phyloP scores from a whole-genome alignment of 2,329 filamentous ascomycete genomes.

The Ascochyta pisi region DNA sequence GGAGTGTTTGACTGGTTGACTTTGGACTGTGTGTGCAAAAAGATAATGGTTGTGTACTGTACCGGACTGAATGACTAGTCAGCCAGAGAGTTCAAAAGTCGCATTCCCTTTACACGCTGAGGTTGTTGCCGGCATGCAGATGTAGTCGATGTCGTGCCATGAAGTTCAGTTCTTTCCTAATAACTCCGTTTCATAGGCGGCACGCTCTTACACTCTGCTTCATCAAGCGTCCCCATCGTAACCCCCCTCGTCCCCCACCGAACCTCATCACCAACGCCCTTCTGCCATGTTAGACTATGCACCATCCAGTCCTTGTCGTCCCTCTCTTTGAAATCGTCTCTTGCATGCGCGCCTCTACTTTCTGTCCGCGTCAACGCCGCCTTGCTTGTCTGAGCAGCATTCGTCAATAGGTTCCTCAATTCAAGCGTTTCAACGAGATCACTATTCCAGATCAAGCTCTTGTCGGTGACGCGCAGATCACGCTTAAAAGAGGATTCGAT shows the following conservation, averaged over 20 bases:
- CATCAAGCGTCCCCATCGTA: slow-evolving; percentile 53
- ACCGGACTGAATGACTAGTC: too few relatives aligned
- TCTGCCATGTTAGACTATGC: slow-evolving; percentile 58
- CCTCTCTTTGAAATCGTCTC: slow-evolving; percentile 56
- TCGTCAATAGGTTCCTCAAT: slow-evolving; percentile 55
- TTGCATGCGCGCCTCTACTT: slow-evolving; percentile 56
- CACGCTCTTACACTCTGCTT: slow-evolving; percentile 52
- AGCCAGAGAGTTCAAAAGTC: too few relatives aligned
- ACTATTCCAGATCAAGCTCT: slow-evolving; percentile 58
- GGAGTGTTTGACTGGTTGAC: too few relatives aligned
- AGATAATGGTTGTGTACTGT: too few relatives aligned
- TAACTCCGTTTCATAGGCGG: slow-evolving; percentile 47
- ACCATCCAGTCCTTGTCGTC: slow-evolving; percentile 55
- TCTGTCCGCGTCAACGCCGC: slow-evolving; percentile 54
- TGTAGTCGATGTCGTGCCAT: not conserved
- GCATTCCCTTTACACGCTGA: too few relatives aligned
- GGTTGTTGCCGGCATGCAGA: too few relatives aligned
- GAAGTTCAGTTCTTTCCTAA: slow-evolving; percentile 22
- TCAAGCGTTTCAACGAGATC: slow-evolving; percentile 59
- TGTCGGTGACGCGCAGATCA: slow-evolving; percentile 51
- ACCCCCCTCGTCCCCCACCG: slow-evolving; percentile 53
- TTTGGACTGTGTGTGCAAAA: too few relatives aligned
- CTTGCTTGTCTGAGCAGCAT: slow-evolving; percentile 56
- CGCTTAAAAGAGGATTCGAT: slow-evolving; percentile 48
- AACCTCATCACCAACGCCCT: slow-evolving; percentile 48